Evolutionary conservation across 2,329 filamentous ascomycete genomes (phyloP), one percentile per base, ranked within the genome.

Genomic region (Metarhizium robertsii): DNA sequence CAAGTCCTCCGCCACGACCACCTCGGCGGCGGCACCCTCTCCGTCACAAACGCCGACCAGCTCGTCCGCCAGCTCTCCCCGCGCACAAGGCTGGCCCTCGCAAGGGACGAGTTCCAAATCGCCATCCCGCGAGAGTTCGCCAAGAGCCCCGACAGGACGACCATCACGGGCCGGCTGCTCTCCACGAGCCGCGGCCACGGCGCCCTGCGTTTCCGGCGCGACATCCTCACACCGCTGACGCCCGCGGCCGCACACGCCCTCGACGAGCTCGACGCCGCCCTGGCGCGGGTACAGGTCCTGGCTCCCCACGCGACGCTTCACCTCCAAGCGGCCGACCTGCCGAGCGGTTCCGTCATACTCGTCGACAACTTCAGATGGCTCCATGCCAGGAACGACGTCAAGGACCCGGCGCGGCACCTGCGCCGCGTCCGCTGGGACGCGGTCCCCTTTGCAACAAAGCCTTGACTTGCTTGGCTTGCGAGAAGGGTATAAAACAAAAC

Each of bases 1-100:
- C 73, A 75, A 16, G 71, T 75, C 0, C 65, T 75, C 0, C 71
- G 67, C n/a, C 65, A 67, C 20, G 73, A 75, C 56, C 64, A 65
- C 0, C 66, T 53, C n/a, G 71, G 73, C 3, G 72, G 73, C 0
- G 73, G 73, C 0, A 73, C 71, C 0, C 61, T 75, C 0, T 75
- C 72, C 1, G 62, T 69, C 16, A 62, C 74, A 64, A 71, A 67
- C 20, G 38, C 70, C 7, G 60, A 65, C 13, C 59, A 57, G 5
- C 61, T 72, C 16, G 53, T 61, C 38, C 20, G 56, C 11, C 55
- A 64, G 1, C 61, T 73, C 0, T 67, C 68, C 0, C 52, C 60
- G 0, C 48, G 54, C 1, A 65, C 67, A 2, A 55, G 55, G 20
- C 51, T 43, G 0, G 51, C 64, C 0, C 58, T 73, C 6, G 57